These are phyloP conservation scores for Parachlorella kessleri DNA, from an alignment of 139 green algal genomes.

Conservation along the genomic window DNA sequence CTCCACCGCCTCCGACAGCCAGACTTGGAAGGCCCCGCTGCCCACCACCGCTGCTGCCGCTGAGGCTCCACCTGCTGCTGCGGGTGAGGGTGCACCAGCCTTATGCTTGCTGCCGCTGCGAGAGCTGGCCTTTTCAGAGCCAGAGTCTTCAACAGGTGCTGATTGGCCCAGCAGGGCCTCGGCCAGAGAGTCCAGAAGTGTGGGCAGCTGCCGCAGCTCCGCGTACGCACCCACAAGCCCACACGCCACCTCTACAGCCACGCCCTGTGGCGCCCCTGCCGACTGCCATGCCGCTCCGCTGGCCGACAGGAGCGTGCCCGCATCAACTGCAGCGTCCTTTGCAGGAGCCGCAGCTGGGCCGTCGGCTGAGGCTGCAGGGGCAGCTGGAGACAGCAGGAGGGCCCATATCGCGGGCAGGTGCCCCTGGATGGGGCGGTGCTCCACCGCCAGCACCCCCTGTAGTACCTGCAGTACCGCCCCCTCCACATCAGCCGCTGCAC, in stretches of 20 bases:
- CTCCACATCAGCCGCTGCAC: not conserved
- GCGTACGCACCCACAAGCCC: constrained; percentile 31
- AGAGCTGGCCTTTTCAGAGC: too few species aligned
- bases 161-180: constrained; percentile 6
- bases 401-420: constrained; percentile 38
- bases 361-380: not conserved
- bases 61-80: not conserved
- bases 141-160: too few species aligned
- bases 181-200: constrained; percentile 34
- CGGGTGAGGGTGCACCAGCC: not conserved
- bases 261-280: not conserved
- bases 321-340: too few species aligned
- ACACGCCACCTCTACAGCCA: constrained; percentile 14
- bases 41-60: constrained; percentile 3
- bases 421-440: constrained; percentile 37
- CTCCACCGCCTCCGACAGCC: constrained; percentile 11
- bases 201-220: constrained; percentile 44
- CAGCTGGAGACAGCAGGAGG: constrained; percentile 16
- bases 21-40: not conserved
- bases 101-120: not conserved
- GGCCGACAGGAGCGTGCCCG: too few species aligned
- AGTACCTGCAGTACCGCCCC: constrained; percentile 22
- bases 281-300: not conserved
- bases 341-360: not conserved
- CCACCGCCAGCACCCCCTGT: constrained; percentile 30